phyloP scores from a whole-genome alignment of 2,329 filamentous ascomycete species.

The Fonsecaea multimorphosa region DNA sequence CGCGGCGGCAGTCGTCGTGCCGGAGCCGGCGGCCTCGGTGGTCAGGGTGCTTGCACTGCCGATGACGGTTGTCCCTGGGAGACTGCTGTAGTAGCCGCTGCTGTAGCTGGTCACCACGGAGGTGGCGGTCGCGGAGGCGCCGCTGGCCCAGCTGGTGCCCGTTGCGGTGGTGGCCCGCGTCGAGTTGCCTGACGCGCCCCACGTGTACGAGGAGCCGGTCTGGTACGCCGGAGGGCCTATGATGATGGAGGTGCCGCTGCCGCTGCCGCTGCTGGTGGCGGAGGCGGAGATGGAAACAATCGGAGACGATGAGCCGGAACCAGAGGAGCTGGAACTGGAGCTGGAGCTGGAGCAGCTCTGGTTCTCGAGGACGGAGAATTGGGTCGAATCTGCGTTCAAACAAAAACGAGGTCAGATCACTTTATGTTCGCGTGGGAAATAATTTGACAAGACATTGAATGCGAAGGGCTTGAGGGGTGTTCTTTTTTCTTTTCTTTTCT shows the following conservation, averaged over 20 bases:
- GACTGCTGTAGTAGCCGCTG: slow-evolving; percentile 2
- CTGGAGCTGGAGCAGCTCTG: slow-evolving; percentile 21
- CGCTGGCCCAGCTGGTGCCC: background rate
- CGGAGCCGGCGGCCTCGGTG: background rate
- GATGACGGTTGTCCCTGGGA: slow-evolving; percentile 16
- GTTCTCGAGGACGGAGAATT: slow-evolving; percentile 38
- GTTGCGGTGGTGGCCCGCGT: slow-evolving; percentile 9
- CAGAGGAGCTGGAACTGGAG: slow-evolving; percentile 13
- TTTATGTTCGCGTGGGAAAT: too few relatives aligned
- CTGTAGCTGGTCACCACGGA: background rate
- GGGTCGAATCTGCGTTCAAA: slow-evolving; percentile 35
- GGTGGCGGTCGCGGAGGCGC: slow-evolving; percentile 17
- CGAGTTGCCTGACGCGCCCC: slow-evolving; percentile 13
- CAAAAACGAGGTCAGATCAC: background rate
- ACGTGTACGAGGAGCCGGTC: slow-evolving; percentile 23
- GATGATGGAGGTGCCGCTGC: slow-evolving; percentile 20
- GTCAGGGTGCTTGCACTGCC: slow-evolving; percentile 7
- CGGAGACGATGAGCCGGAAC: slow-evolving; percentile 10
- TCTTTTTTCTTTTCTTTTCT: slow-evolving; percentile 1
- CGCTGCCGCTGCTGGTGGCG: slow-evolving; percentile 14
- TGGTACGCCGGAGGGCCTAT: slow-evolving; percentile 23
- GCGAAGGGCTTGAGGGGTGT: background rate
- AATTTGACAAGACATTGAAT: too few relatives aligned
- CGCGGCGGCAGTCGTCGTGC: background rate
- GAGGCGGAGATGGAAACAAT: background rate